These are phyloP conservation scores for Leptographium flavum DNA, from an alignment of 2,329 filamentous ascomycete genomes.

Conservation along the genomic window DNA sequence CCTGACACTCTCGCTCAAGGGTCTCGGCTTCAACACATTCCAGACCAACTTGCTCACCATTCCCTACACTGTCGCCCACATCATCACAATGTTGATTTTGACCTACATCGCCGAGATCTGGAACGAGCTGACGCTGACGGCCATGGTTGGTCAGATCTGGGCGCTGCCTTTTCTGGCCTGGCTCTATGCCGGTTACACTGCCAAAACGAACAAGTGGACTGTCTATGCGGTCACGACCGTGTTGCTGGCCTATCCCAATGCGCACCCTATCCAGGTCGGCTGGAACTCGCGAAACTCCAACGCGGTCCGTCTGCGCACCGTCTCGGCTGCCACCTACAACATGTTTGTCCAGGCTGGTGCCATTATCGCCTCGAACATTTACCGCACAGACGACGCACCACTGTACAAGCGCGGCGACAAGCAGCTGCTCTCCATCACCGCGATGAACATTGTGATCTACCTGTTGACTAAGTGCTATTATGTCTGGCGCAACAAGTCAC, in stretches of 20 bases:
- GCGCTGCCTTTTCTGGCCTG: constrained; percentile 42
- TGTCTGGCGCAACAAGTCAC: constrained; percentile 18
- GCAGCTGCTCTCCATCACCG: constrained; percentile 33
- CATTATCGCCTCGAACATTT: constrained; percentile 27
- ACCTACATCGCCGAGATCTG: constrained; percentile 28
- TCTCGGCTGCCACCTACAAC: constrained; percentile 51
- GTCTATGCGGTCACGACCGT: constrained; percentile 26
- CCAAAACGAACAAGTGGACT: constrained; percentile 24
- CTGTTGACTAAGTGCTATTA: constrained; percentile 19
- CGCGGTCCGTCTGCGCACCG: constrained; percentile 44
- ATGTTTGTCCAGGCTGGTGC: constrained; percentile 31
- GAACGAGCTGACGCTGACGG: constrained; percentile 33
- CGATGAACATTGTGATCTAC: constrained; percentile 18
- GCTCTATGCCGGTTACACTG: constrained; percentile 26
- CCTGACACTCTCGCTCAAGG: constrained; percentile 42
- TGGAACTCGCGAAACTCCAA: constrained; percentile 44
- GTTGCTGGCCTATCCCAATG: constrained; percentile 25
- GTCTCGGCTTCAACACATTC: constrained; percentile 45
- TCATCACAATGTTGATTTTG: constrained; percentile 21
- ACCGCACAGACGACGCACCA: constrained; percentile 25
- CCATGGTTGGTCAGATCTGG: constrained; percentile 41
- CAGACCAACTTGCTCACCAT: constrained; percentile 49
- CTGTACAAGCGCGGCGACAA: constrained; percentile 40
- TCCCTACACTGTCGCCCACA: constrained; percentile 27
- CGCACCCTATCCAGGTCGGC: constrained; percentile 32